phyloP scores from a whole-genome alignment of 73 alveolate species.

The Paramecium caudatum region DNA sequence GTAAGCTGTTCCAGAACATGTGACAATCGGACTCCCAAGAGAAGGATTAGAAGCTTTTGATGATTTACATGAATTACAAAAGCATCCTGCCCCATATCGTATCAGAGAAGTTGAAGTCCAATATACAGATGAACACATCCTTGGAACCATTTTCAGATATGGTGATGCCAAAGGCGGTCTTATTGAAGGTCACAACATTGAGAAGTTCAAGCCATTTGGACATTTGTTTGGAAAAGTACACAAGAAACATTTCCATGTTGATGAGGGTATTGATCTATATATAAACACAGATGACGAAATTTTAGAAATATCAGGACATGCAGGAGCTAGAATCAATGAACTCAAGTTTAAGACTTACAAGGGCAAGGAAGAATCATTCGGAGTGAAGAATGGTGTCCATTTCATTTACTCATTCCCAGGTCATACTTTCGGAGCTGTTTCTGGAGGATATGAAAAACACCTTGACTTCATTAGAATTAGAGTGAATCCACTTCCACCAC shows the following conservation, averaged over 20 bases:
- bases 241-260: conserved; percentile 28
- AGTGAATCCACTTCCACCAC: conserved; percentile 9
- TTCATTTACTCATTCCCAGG: conserved; percentile 53
- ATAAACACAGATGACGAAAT: conserved; percentile 39
- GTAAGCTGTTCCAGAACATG: conserved; percentile 45
- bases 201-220: conserved; percentile 65
- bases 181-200: conserved; percentile 29
- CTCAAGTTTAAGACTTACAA: conserved; percentile 37
- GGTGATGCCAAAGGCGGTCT: conserved; percentile 5
- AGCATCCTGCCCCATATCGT: conserved; percentile 63
- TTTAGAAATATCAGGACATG: conserved; percentile 57
- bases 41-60: conserved; percentile 27
- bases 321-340: conserved; percentile 50
- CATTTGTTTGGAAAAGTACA: conserved; percentile 49
- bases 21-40: conserved; percentile 46
- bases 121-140: conserved; percentile 54
- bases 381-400: conserved; percentile 55
- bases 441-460: conserved; percentile 60
- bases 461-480: conserved; percentile 14
- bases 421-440: conserved; percentile 65
- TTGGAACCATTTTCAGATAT: conserved; percentile 50
- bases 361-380: conserved; percentile 54
- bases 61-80: neutral
- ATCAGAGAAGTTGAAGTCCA: conserved; percentile 51
- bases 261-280: conserved; percentile 12